A percentile compares a stretch with the other conserved stretches of the same genome.
These are phyloP conservation scores for Periglandula ipomoeae DNA, from an alignment of 2,329 filamentous ascomycete genomes.

Conservation along the genomic window DNA sequence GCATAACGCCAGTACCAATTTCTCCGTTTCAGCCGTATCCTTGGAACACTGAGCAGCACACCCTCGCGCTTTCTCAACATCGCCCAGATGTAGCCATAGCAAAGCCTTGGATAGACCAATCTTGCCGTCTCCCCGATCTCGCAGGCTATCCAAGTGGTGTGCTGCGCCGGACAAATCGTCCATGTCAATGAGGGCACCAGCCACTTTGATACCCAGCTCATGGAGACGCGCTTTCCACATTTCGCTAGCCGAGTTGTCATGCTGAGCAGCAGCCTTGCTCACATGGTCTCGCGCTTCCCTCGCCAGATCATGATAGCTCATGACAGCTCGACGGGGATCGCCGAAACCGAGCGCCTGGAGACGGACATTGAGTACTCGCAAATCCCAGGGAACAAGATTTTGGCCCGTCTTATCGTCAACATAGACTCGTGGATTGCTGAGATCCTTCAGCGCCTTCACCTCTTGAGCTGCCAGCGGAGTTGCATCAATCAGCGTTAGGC, in stretches of 20 bases:
- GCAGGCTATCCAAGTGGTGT: conserved; percentile 58
- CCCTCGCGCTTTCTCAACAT: conserved; percentile 56
- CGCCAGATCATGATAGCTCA: conserved; percentile 83
- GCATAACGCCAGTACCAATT: conserved; percentile 57
- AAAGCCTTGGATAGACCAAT: conserved; percentile 48
- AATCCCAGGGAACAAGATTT: conserved; percentile 76
- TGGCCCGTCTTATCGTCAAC: conserved; percentile 41
- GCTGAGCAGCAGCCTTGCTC: conserved; percentile 31
- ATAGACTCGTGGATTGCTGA: conserved; percentile 48
- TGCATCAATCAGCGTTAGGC: conserved; percentile 69
- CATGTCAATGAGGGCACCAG: conserved; percentile 69
- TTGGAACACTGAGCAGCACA: conserved; percentile 32
- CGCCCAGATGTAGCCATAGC: conserved; percentile 70
- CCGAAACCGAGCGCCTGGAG: conserved; percentile 80
- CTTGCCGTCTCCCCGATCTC: conserved; percentile 27
- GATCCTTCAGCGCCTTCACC: conserved; percentile 53
- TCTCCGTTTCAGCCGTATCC: conserved; percentile 27
- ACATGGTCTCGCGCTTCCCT: conserved; percentile 62
- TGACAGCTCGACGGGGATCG: conserved; percentile 75
- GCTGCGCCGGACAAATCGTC: conserved; percentile 75
- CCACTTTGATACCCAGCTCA: conserved; percentile 64
- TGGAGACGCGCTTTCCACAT: conserved; percentile 64
- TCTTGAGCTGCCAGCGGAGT: conserved; percentile 60
- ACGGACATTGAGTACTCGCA: conserved; percentile 74
- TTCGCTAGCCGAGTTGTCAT: conserved; percentile 45